Percentiles rank a stretch among this genome's conserved stretches.
phyloP scores from a whole-genome alignment of 2,329 filamentous ascomycete species.

The Clarireedia monteithiana region DNA sequence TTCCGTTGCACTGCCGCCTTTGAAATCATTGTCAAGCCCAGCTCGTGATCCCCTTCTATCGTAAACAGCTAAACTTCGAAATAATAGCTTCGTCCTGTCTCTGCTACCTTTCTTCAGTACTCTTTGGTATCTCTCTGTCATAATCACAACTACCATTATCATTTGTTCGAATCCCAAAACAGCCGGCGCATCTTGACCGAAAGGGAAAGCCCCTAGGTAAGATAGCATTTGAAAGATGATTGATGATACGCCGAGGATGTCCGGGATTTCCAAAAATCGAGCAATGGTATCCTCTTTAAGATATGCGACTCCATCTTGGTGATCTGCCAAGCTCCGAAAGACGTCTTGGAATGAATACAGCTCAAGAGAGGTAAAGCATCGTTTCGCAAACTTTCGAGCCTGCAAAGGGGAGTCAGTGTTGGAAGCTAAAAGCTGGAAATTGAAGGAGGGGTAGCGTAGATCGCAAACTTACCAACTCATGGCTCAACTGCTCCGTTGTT shows the following conservation, averaged over 20 bases:
- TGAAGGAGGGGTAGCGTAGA: conserved; percentile 2
- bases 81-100: conserved; percentile 57
- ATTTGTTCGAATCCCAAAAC: conserved; percentile 63
- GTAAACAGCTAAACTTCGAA: conserved; percentile 64
- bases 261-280: conserved; percentile 66
- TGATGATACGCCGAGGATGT: conserved; percentile 57
- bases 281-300: conserved; percentile 64
- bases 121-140: conserved; percentile 61
- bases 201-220: conserved; percentile 66
- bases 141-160: conserved; percentile 63
- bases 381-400: conserved; percentile 58
- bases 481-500: conserved; percentile 27
- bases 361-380: conserved; percentile 64
- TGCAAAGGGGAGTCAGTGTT: conserved; percentile 24
- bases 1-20: background rate
- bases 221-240: conserved; percentile 66
- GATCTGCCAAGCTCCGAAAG: conserved; percentile 61
- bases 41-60: conserved; percentile 43
- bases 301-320: conserved; percentile 53
- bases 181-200: conserved; percentile 60
- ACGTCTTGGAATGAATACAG: conserved; percentile 67
- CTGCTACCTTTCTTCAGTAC: conserved; percentile 51
- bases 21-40: conserved; percentile 11
- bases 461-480: conserved; percentile 25
- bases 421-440: background rate